Base-by-base conservation (phyloP, 1,139 yeast genomes). In the Geotrichum phurueaensis region DNA sequence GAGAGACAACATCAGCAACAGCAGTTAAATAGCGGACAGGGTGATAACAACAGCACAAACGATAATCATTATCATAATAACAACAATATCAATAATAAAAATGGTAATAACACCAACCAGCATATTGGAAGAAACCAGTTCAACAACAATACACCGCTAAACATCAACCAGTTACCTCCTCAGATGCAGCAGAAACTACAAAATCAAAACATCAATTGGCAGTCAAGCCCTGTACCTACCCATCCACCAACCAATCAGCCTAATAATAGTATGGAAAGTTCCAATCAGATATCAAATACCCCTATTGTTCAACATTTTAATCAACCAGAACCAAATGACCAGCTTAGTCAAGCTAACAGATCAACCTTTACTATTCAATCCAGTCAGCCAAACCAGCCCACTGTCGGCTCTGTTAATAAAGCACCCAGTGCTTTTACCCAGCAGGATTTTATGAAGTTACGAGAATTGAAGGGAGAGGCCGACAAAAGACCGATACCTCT, bases 1-100 rank as follows among this genome's bases (percentile, higher is more conserved):
- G 66, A 56, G 22, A 66, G 57, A 54, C 68, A 63, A 56, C 69
- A 69, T 43, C 61, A 65, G 50, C 65, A 59, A 23, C 66, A 64
- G 7, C 64, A 53, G 45, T 62, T 60, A 51, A 63, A 55, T 2
- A 71, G 57, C 22, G 67, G 60, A 53, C 69, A 63, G 50, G 69
- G 50, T 60, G 47, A 52, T 65, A 56, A 18, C 66, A 52, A 22
- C 67, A 64, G 27, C 66, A 60, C 53, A 67, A 63, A 58, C 68
- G 63, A 51, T 66, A 66, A 54, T 65, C 62, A 51, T 61, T 47
- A 55, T 65, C 56, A 25, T 57, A 56, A 48, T 29, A 47, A 39
- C 51, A 47, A 59, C 64, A 60, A 62, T 62, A 53, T 48, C 67
- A 60, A 55, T 67, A 61, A 25, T 31, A 25, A 22, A 29, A 56